These are phyloP conservation scores for Lactifluus rugatus DNA, from an alignment of 768 basidiomycete genomes.

Conservation along the genomic window DNA sequence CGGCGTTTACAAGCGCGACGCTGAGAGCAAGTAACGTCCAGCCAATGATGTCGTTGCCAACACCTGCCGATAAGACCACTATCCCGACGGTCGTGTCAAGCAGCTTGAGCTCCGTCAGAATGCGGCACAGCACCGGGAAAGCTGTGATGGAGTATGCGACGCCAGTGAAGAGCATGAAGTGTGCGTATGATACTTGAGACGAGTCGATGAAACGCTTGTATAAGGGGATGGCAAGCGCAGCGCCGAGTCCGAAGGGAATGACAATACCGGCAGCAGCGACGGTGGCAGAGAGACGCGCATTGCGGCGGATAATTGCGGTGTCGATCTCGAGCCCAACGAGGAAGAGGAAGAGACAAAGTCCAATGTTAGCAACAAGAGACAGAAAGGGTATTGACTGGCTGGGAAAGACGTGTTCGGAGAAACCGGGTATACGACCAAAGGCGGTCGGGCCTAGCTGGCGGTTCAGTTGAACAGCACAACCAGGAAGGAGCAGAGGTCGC, in stretches of 20 bases:
- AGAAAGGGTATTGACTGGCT: constrained; percentile 60
- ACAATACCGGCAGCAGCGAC: constrained; percentile 79
- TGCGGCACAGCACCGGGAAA: constrained; percentile 77
- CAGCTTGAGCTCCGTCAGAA: constrained; percentile 84
- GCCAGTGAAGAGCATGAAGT: constrained; percentile 92
- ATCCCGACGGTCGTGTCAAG: constrained; percentile 89
- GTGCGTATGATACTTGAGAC: constrained; percentile 53
- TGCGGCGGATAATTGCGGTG: constrained; percentile 61
- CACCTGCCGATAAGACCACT: constrained; percentile 86
- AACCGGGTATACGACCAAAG: constrained; percentile 78
- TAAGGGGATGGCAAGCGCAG: constrained; percentile 55
- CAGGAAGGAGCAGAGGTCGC: constrained; percentile 12
- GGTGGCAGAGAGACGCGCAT: constrained; percentile 53
- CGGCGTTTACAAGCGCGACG: constrained; percentile 86
- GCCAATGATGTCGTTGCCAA: constrained; percentile 67
- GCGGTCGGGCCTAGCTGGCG: constrained; percentile 36
- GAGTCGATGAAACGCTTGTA: constrained; percentile 67
- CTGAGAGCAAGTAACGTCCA: constrained; percentile 87
- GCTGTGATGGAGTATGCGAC: constrained; percentile 87
- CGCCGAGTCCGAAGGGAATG: constrained; percentile 81
- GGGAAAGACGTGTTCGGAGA: constrained; percentile 82
- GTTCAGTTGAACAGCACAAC: not conserved
- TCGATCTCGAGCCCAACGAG: constrained; percentile 93
- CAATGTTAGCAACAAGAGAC: constrained; percentile 81
- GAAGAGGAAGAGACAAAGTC: constrained; percentile 81